Evolutionary conservation across 257 asterid species (phyloP), one percentile per base, ranked within the genome.

Genomic region (Primulina tabacum): DNA sequence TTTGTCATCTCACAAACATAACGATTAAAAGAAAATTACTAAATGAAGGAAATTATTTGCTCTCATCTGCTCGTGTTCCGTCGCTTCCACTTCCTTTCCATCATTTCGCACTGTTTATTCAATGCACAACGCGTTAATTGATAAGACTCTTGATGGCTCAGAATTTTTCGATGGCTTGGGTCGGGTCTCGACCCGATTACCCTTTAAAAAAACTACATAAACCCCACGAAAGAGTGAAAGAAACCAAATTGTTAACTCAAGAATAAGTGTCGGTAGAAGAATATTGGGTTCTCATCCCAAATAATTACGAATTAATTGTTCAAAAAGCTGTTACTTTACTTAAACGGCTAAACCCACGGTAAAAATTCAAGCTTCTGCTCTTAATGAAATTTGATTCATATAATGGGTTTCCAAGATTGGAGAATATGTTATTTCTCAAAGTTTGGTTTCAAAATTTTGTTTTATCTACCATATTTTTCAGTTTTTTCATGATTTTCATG

Each of bases 251-350:
- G 40, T 71, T 32, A n/a, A 33, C 60, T 14, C 67, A 29, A 67
- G 79, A 70, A 76, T 80, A 56, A 73, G 81, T 76, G 84, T 80
- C 81, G 84, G 84, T 63, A 40, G 79, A 34, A 10, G 79, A 34
- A 7, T 71, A 65, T 76, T 32, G 75, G 58, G 50, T 74, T 71
- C 80, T 58, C 74, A 67, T 64, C 68, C 68, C 60, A 0, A 7
- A 7, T 26, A 24, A 12, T 69, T 26, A 70, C 4, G 32, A 28
- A 32, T 70, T 21, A 34, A 8, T 62, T 28, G 9, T 77, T 71
- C 62, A 37, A 70, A 80, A 77, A 67, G 62, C 82, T 67, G 80
- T 68, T 71, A 68, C 37, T 74, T 21, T 28, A 63, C 78, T 77
- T 80, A 55, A 10, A 18, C 61, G 2, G 37, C 29, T 28, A 28